Base-by-base conservation (phyloP, 495 filamentous ascomycete species). In the Penicillium arizonense region DNA sequence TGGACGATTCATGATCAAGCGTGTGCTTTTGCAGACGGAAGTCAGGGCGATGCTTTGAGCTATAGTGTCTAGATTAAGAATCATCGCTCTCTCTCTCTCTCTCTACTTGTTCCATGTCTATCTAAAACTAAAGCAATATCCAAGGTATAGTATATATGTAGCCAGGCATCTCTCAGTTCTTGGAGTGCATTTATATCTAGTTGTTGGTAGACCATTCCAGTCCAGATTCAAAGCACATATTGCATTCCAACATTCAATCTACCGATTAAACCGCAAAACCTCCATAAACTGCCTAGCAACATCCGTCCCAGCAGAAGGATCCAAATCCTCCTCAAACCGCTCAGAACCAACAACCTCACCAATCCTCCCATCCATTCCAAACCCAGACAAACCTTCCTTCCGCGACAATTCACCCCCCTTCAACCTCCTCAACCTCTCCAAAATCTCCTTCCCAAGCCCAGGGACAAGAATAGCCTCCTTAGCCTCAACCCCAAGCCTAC, bases 211-310 rank as follows among this genome's bases (percentile, higher is more conserved):
- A 18, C 18, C 18, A 18, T 18, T 18, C 18, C 18, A 18, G 18
- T 18, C 18, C 18, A 18, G 18, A 18, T 18, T 18, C 18, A 18
- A 18, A 18, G 18, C 18, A 18, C 18, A 18, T 18, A 18, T 18
- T 18, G 18, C 18, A 18, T 18, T 18, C 18, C 18, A 18, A 18
- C 1, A 18, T 1, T 30, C 26, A 30, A 14, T 13, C 13, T 53
- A 77, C 38, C 75, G 70, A 56, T 77, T 76, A 47, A 77, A 76
- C 37, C 75, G 62, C 46, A 76, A 62, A 32, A 76, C 71, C 62
- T 77, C 74, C 75, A 76, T 75, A 52, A 71, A 76, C 53, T 77
- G 75, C 52, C 73, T 72, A 13, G 75, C 75, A 53, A 75, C 50
- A 69, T 77, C 75, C 21, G 67, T 64, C 4, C 73, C 75, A 44